phyloP scores from a whole-genome alignment of 345 rosid genomes.

The thale cress (Arabidopsis thaliana) region DNA sequence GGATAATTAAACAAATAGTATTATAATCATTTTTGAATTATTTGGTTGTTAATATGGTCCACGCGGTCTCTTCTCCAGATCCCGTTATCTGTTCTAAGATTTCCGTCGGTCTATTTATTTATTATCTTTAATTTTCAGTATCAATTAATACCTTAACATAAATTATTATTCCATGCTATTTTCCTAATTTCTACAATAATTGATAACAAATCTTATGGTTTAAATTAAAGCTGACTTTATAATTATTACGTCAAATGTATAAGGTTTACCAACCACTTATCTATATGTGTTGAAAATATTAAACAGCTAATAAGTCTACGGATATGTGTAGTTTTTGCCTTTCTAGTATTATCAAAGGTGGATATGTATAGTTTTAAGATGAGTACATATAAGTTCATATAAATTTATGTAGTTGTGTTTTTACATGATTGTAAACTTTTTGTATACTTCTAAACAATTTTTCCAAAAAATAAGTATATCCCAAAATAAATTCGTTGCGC shows the following conservation, averaged over 20 bases:
- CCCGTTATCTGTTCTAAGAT: slow-evolving; percentile 33
- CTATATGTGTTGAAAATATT: not conserved
- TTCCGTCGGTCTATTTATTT: slow-evolving; percentile 33
- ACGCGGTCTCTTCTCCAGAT: slow-evolving; percentile 42
- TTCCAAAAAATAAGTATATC: not conserved
- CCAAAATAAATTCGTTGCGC: not conserved
- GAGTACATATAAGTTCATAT: not conserved
- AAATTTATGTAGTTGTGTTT: not conserved
- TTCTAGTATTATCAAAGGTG: not conserved
- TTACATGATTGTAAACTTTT: not conserved
- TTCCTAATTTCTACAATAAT: not conserved
- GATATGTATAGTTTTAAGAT: not conserved
- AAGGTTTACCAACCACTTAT: slow-evolving; percentile 9
- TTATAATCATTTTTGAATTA: slow-evolving; percentile 41
- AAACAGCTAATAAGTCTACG: not conserved
- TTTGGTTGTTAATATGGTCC: slow-evolving; percentile 44
- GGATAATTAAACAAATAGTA: slow-evolving; percentile 39
- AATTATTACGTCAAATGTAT: not conserved
- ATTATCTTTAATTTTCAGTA: slow-evolving; percentile 5
- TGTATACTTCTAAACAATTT: not conserved
- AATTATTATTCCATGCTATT: slow-evolving; percentile 14
- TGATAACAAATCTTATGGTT: not conserved
- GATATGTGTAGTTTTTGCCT: not conserved
- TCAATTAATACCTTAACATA: not conserved
- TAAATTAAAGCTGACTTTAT: not conserved